Percentiles rank a stretch among this genome's conserved stretches.
Conservation (phyloP, 495 filamentous ascomycete species). For the Aspergillus sparsus region DNA sequence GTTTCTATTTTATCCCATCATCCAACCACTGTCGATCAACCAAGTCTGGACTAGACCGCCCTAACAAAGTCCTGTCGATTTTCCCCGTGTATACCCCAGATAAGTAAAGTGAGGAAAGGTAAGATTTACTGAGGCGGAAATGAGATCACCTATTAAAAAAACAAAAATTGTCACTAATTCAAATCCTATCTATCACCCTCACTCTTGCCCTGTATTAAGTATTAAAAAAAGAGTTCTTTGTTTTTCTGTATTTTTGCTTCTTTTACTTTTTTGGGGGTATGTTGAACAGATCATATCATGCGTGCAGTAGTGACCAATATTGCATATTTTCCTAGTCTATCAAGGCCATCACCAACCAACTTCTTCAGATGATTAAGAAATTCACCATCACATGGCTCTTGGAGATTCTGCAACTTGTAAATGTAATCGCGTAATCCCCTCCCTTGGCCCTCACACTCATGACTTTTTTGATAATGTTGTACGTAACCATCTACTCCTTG, state of each 20-base stretch:
- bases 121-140: slow-evolving; percentile 9
- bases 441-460: background rate
- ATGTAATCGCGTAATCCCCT: slow-evolving; percentile 13
- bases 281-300: slow-evolving; percentile 16
- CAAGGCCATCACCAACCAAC: slow-evolving; percentile 5
- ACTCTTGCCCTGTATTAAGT: background rate
- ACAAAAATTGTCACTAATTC: slow-evolving; percentile 3
- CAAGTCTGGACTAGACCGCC: slow-evolving; percentile 26
- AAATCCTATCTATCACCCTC: background rate
- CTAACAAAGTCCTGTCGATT: slow-evolving; percentile 13
- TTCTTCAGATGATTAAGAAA: slow-evolving; percentile 20
- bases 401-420: slow-evolving; percentile 7
- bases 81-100: slow-evolving; percentile 26
- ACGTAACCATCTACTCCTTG: slow-evolving; percentile 9
- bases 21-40: slow-evolving; percentile 30
- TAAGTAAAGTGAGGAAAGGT: slow-evolving; percentile 22
- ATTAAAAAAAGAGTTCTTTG: background rate
- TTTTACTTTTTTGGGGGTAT: slow-evolving; percentile 7
- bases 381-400: slow-evolving; percentile 19
- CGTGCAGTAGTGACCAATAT: slow-evolving; percentile 14
- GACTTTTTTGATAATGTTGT: slow-evolving; percentile 1
- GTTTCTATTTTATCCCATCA: slow-evolving; percentile 12
- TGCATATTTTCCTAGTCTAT: slow-evolving; percentile 17
- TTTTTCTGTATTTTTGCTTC: slow-evolving; percentile 7
- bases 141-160: background rate